Conservation (phyloP, 2,329 filamentous ascomycete genomes). For the Pyrenochaeta sp. region DNA sequence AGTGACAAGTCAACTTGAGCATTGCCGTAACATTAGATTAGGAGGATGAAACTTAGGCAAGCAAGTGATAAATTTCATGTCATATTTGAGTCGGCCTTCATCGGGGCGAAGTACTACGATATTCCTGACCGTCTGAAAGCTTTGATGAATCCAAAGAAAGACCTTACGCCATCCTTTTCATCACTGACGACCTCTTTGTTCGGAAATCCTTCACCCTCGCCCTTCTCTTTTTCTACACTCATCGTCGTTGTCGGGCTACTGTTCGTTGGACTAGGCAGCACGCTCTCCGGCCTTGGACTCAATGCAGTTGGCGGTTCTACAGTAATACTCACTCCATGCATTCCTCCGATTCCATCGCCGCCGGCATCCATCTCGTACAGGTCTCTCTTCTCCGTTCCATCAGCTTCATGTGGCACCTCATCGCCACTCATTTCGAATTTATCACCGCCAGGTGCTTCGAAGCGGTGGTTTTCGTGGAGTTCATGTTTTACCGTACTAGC, state of each 20-base stretch:
- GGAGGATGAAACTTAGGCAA: no score
- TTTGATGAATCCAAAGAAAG: constrained; percentile 7
- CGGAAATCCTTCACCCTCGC: background rate
- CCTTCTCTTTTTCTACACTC: background rate
- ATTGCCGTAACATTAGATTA: no score
- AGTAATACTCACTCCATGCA: constrained; percentile 6
- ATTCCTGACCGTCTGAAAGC: constrained; percentile 7
- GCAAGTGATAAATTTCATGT: background rate
- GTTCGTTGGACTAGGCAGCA: constrained; percentile 6
- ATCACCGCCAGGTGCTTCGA: constrained; percentile 10
- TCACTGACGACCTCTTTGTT: background rate
- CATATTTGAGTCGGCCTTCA: background rate
- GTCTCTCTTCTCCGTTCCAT: background rate
- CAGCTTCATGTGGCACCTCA: constrained; percentile 6
- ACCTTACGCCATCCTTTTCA: constrained; percentile 2
- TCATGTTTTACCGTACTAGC: constrained; percentile 11
- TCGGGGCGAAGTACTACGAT: background rate
- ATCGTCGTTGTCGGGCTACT: background rate
- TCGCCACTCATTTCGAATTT: constrained; percentile 20
- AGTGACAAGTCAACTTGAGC: constrained; percentile 2
- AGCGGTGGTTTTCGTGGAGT: constrained; percentile 12
- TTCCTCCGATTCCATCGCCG: constrained; percentile 1
- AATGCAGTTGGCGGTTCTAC: constrained; percentile 11
- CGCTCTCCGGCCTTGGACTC: background rate
- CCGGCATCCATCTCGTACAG: constrained; percentile 21